These are phyloP conservation scores for Chenopodium formosanum DNA, from an alignment of 148 eudicot genomes.

Conservation along the genomic window DNA sequence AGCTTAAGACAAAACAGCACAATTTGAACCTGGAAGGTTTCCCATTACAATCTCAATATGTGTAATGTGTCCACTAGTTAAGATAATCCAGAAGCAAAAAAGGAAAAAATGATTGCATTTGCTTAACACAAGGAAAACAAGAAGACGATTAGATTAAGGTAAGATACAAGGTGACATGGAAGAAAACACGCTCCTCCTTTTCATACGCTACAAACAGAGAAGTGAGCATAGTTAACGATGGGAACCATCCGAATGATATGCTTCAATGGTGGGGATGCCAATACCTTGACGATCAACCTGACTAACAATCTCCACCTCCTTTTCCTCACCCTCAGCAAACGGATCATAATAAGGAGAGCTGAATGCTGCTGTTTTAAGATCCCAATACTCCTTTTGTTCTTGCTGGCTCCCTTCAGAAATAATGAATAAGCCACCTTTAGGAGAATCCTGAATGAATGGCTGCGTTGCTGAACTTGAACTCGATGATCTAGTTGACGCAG, in stretches of 20 bases:
- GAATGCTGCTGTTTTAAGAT: not conserved
- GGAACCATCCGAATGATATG: conserved; percentile 9
- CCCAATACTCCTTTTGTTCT: not conserved
- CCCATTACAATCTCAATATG: no score
- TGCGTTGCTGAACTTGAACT: not conserved
- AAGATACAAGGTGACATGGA: not conserved
- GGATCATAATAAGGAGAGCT: conserved; percentile 25
- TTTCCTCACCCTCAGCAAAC: conserved; percentile 3
- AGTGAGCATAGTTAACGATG: not conserved
- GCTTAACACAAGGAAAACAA: not conserved
- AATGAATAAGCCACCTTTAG: not conserved
- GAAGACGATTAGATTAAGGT: not conserved
- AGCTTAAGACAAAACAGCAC: not conserved
- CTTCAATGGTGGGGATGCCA: conserved; percentile 14
- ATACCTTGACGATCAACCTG: conserved; percentile 6
- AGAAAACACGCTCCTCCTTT: not conserved
- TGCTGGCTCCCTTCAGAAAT: not conserved
- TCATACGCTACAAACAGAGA: not conserved
- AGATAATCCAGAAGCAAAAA: not conserved
- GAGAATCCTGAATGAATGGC: not conserved
- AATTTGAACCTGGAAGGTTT: no score
- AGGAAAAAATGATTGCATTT: not conserved
- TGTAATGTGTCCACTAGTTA: no score
- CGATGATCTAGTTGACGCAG: not conserved
- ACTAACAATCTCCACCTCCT: not conserved